Evolutionary conservation across 2,329 filamentous ascomycete species (phyloP).

Genomic region (Neurospora sp.): DNA sequence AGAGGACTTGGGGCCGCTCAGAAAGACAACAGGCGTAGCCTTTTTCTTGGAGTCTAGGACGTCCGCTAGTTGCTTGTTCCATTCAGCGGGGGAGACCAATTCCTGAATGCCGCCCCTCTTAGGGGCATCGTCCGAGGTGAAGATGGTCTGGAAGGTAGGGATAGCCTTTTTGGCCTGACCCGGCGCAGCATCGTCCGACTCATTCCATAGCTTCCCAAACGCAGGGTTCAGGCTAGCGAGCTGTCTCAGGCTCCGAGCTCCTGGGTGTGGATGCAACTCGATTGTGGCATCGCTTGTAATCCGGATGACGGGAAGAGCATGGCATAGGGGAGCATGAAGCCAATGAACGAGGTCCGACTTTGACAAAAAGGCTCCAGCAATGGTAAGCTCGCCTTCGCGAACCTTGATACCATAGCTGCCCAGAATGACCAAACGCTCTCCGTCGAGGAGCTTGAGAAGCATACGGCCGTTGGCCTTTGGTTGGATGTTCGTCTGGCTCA

Average conservation of each 20-base stretch:
- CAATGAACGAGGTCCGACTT: slow-evolving; percentile 37
- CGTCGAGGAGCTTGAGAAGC: slow-evolving; percentile 35
- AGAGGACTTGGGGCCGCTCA: slow-evolving; percentile 62
- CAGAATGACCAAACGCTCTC: slow-evolving; percentile 52
- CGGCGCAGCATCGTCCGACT: slow-evolving; percentile 20
- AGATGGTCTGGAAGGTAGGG: slow-evolving; percentile 44
- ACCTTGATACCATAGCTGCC: slow-evolving; percentile 61
- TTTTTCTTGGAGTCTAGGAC: slow-evolving; percentile 28
- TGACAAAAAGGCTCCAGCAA: slow-evolving; percentile 55
- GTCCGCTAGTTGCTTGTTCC: slow-evolving; percentile 50
- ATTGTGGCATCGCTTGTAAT: slow-evolving; percentile 40
- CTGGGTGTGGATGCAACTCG: slow-evolving; percentile 46
- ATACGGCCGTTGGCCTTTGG: slow-evolving; percentile 28
- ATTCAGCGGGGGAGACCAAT: slow-evolving; percentile 45
- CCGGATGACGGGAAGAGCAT: slow-evolving; percentile 59
- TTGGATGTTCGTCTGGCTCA: slow-evolving; percentile 34
- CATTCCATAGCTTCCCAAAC: slow-evolving; percentile 59
- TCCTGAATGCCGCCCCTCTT: slow-evolving; percentile 41
- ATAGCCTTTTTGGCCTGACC: slow-evolving; percentile 20
- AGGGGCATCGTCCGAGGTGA: slow-evolving; percentile 41
- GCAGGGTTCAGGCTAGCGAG: slow-evolving; percentile 55
- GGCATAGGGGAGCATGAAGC: slow-evolving; percentile 58
- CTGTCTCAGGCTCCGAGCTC: slow-evolving; percentile 36
- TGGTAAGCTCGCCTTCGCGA: slow-evolving; percentile 48
- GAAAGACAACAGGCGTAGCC: slow-evolving; percentile 35